Evolutionary conservation across 2,329 filamentous ascomycete genomes (phyloP).

Genomic region (Colletotrichum graminicola): DNA sequence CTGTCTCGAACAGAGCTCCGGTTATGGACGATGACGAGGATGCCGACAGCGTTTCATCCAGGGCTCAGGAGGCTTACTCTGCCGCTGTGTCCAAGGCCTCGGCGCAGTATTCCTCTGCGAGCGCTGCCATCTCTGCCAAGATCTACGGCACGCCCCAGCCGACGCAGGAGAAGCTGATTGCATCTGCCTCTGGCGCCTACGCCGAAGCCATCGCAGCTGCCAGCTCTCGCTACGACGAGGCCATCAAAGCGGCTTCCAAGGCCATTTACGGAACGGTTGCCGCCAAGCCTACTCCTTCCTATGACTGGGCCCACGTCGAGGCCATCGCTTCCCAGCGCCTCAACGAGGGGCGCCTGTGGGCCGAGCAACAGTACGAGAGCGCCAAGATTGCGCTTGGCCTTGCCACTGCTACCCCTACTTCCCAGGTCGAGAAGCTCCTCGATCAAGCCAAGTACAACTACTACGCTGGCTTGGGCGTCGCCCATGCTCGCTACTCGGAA

Average conservation of each 20-base stretch:
- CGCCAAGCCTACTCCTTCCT: conserved; percentile 55
- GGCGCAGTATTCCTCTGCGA: conserved; percentile 76
- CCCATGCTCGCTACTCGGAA: conserved; percentile 82
- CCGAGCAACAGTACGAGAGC: conserved; percentile 77
- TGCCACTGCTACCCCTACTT: conserved; percentile 70
- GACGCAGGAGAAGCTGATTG: conserved; percentile 73
- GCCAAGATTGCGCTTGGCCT: conserved; percentile 74
- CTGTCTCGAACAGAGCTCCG: conserved; percentile 60
- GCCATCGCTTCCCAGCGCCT: conserved; percentile 79
- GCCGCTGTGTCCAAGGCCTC: conserved; percentile 74
- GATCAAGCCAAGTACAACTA: conserved; percentile 75
- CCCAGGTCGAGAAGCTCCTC: conserved; percentile 67
- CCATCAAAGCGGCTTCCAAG: conserved; percentile 65
- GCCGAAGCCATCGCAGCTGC: conserved; percentile 74
- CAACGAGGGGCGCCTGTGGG: conserved; percentile 76
- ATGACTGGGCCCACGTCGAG: conserved; percentile 63
- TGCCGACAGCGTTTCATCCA: conserved; percentile 54
- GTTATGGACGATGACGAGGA: conserved; percentile 63
- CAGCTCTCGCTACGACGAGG: conserved; percentile 68
- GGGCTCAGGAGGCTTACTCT: conserved; percentile 70
- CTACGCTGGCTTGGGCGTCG: conserved; percentile 82
- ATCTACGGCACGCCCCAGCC: conserved; percentile 74
- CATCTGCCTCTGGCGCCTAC: conserved; percentile 77
- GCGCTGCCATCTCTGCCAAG: conserved; percentile 75
- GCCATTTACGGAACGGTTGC: conserved; percentile 63